phyloP scores from a whole-genome alignment of 1,284 basidiomycete genomes.

The Cryptococcus maquisensis region DNA sequence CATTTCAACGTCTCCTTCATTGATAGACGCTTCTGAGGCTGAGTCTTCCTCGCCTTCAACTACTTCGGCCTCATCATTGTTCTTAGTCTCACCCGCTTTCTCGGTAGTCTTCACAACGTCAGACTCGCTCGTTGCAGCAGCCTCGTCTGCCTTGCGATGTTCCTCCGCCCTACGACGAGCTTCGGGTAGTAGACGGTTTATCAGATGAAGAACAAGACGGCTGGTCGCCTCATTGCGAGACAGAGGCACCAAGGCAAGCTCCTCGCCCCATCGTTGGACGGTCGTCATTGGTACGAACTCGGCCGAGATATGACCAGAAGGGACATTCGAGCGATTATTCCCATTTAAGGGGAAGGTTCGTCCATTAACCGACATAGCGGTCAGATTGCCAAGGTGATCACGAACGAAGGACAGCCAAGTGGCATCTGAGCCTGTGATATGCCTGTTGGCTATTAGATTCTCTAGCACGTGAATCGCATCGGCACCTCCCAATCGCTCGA shows the following conservation, averaged over 20 bases:
- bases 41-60: too few relatives aligned
- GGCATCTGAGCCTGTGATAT: slow-evolving; percentile 20
- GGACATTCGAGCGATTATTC: background rate
- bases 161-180: slow-evolving; percentile 55
- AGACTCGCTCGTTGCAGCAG: too few relatives aligned
- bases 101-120: too few relatives aligned
- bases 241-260: slow-evolving; percentile 73
- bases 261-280: slow-evolving; percentile 84
- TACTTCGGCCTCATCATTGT: too few relatives aligned
- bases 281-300: slow-evolving; percentile 66
- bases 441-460: slow-evolving; percentile 54
- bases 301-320: slow-evolving; percentile 15
- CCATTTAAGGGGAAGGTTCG: slow-evolving; percentile 50
- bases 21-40: slow-evolving; percentile 4
- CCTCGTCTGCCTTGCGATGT: slow-evolving; percentile 20
- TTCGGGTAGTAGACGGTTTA: slow-evolving; percentile 74
- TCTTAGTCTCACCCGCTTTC: too few relatives aligned
- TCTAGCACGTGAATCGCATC: slow-evolving; percentile 80
- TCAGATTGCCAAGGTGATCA: slow-evolving; percentile 20
- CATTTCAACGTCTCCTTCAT: slow-evolving; percentile 71
- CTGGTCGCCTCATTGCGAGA: slow-evolving; percentile 67
- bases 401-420: slow-evolving; percentile 37
- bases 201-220: slow-evolving; percentile 69
- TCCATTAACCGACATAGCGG: slow-evolving; percentile 33
- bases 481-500: slow-evolving; percentile 76